phyloP scores from a whole-genome alignment of 805 yeast genomes.

The Lipomyces japonicus region DNA sequence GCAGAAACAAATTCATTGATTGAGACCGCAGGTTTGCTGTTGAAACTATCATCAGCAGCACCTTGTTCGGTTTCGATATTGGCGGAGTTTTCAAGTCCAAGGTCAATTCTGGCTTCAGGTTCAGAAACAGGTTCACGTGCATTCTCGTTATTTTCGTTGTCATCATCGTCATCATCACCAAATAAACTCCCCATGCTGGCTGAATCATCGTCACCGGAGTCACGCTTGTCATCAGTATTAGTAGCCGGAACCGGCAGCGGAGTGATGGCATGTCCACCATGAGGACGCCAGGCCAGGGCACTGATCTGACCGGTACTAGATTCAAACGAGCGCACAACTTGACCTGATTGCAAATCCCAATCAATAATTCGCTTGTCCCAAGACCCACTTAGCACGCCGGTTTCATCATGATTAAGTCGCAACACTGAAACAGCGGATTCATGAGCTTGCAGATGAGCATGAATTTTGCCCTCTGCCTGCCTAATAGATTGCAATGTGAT shows the following conservation, averaged over 20 bases:
- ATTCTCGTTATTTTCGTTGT: constrained; percentile 25
- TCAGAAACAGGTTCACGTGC: neutral
- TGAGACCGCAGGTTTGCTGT: constrained; percentile 19
- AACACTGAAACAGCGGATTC: constrained; percentile 71
- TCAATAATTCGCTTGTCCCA: constrained; percentile 81
- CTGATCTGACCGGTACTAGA: constrained; percentile 77
- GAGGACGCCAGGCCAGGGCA: constrained; percentile 55
- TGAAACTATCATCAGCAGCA: constrained; percentile 1
- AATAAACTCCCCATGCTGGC: constrained; percentile 51
- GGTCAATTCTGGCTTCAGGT: neutral
- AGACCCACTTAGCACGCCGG: constrained; percentile 68
- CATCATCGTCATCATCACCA: constrained; percentile 53
- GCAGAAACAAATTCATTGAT: constrained; percentile 67
- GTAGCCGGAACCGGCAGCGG: constrained; percentile 7
- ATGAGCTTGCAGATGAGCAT: constrained; percentile 73
- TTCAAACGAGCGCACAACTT: constrained; percentile 45
- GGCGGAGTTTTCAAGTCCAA: neutral
- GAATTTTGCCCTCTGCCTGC: constrained; percentile 74
- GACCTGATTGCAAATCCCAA: constrained; percentile 85
- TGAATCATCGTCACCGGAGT: constrained; percentile 15
- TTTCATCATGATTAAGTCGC: constrained; percentile 58
- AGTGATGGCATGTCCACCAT: too few relatives aligned
- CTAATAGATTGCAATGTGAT: constrained; percentile 78
- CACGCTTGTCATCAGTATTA: neutral
- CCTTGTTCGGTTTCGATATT: constrained; percentile 2